Evolutionary conservation across 257 asterid genomes (phyloP), one percentile per base, ranked within the genome.

Genomic region (Haberlea rhodopensis): DNA sequence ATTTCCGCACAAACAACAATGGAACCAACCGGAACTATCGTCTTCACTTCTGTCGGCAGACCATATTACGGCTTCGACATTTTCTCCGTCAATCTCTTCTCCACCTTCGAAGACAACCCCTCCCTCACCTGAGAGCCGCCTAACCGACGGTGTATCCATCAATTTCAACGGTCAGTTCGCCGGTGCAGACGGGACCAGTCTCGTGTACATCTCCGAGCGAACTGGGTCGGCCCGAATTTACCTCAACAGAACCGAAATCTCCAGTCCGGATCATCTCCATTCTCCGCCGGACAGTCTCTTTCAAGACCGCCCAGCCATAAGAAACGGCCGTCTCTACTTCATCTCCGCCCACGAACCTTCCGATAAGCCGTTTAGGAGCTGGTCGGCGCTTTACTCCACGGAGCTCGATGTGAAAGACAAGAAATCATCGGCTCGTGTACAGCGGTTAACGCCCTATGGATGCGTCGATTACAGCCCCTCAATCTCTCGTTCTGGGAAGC

Each of bases 391-490:
- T 62, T 88, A 86, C 62, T 82, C 82, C 5, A 67, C 75, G 5
- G 25, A 24, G 16, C 67, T 81, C 22, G 31, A 19, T 0, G 71
- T 63, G 48, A 0, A 48, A 45, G 8, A 57, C 25, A 19, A 2
- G 46, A 40, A 40, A 40, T 15, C 18, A 40, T 4, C 48, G 48
- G 1, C 18, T 6, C 6, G 0, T 40, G 40, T 62, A 3, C 25
- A 10, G 37, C 80, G 96, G 62, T 52, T 91, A 46, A 88, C 95
- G 20, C 96, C 96, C 10, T 22, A 54, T 21, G 85, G 76, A 19
- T 75, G 52, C 6, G 91, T 72, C 8, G 97, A 88, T 81, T 90
- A 68, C 75, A 88, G 95, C 75, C 95, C 95, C 0, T 78, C 94
- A 6, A 13, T 86, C 58, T 90, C 96, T 0, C 70, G 65, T 4